Conservation (phyloP, 78 protist genomes). For the slime mould (Dictyostelium discoideum) region DNA sequence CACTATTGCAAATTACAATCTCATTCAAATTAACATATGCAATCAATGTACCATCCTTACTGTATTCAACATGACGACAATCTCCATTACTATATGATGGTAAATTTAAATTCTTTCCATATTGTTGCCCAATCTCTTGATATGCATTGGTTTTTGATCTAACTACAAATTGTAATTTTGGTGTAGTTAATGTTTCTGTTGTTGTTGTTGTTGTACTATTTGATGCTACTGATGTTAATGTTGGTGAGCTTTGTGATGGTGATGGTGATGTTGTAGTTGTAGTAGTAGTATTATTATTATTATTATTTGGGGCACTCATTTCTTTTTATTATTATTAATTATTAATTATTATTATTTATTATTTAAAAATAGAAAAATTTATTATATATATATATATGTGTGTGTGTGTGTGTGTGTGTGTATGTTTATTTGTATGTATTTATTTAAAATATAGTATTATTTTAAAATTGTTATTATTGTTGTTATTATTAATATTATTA, state of each 20-base stretch:
- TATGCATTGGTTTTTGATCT: conserved; percentile 49
- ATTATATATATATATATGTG: no score
- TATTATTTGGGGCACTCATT: conserved; percentile 2
- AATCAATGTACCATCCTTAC: conserved; percentile 48
- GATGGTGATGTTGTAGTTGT: background rate
- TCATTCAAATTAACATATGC: conserved; percentile 51
- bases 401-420: no score
- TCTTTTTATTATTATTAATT: background rate
- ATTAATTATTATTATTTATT: background rate
- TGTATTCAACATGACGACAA: conserved; percentile 57
- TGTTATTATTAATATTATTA: no score
- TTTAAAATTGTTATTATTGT: no score
- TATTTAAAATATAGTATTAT: no score
- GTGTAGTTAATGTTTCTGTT: background rate
- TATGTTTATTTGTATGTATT: no score
- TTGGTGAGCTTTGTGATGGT: conserved; percentile 13
- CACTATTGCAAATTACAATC: conserved; percentile 19
- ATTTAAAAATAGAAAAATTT: background rate
- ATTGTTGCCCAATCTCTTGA: conserved; percentile 3
- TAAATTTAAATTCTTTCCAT: conserved; percentile 25
- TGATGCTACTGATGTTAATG: conserved; percentile 4
- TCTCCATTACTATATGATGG: background rate
- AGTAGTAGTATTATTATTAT: no score
- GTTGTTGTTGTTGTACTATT: background rate
- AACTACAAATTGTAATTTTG: conserved; percentile 41